Conservation (phyloP, 139 green algal species). For the Chlorella sp. region DNA sequence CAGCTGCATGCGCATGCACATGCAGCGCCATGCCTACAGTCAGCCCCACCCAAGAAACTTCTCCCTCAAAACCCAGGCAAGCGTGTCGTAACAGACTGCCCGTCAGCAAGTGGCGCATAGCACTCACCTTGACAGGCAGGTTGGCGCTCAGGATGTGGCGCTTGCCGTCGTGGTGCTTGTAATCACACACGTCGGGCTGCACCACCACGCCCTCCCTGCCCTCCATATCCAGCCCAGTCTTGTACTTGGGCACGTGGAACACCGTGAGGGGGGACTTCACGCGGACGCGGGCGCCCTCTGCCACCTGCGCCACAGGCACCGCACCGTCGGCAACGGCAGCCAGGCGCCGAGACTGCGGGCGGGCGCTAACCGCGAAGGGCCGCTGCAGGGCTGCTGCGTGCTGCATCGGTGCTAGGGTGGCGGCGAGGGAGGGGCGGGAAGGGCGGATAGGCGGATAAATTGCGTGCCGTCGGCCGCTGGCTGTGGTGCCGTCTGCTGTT, state of each 20-base stretch:
- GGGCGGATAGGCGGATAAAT: too few species aligned
- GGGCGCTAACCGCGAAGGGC: not conserved
- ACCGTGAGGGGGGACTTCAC: slow-evolving; percentile 19
- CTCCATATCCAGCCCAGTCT: slow-evolving; percentile 31
- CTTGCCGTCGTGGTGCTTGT: slow-evolving; percentile 29
- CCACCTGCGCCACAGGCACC: not conserved
- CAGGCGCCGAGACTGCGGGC: not conserved
- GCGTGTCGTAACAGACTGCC: not conserved
- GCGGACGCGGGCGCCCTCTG: not conserved
- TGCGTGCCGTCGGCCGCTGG: too few species aligned
- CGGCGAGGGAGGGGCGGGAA: too few species aligned
- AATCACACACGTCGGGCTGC: slow-evolving; percentile 25
- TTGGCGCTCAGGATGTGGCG: slow-evolving; percentile 21
- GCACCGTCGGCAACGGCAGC: not conserved
- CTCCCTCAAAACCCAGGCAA: too few species aligned
- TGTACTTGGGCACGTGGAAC: slow-evolving; percentile 29
- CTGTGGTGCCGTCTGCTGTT: too few species aligned
- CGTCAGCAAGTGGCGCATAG: too few species aligned
- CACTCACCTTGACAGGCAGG: slow-evolving; percentile 7
- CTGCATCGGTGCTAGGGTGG: not conserved
- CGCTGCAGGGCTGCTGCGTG: not conserved
- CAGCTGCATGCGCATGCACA: too few species aligned
- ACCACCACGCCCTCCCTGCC: slow-evolving; percentile 20
- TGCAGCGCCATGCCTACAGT: not conserved
- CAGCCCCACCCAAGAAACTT: not conserved